A percentile compares a stretch with the other conserved stretches of the same genome.
Conservation (phyloP, 495 filamentous ascomycete species). For the Delitschia confertaspora region DNA sequence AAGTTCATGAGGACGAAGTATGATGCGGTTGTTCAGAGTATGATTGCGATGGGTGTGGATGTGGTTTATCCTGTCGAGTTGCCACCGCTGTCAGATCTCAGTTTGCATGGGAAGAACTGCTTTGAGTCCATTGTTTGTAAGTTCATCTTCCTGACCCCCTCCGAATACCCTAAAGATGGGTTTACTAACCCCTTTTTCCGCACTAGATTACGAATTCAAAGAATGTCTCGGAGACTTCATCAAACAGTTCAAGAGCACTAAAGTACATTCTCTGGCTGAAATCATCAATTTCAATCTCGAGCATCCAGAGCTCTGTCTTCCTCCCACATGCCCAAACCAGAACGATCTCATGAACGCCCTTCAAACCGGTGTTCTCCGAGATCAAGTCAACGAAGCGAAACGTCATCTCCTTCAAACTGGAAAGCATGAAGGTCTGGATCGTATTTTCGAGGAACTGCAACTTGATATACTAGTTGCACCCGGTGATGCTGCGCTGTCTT, state of each 20-base stretch:
- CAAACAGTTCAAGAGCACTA: constrained; percentile 23
- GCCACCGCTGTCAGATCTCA: constrained; percentile 15
- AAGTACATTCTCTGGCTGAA: constrained; percentile 26
- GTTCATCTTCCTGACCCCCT: background rate
- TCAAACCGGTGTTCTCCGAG: constrained; percentile 7
- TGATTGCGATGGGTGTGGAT: constrained; percentile 27
- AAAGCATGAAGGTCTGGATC: constrained; percentile 24
- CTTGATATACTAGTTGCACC: constrained; percentile 26
- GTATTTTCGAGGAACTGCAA: constrained; percentile 19
- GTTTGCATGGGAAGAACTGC: constrained; percentile 20
- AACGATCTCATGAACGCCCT: constrained; percentile 26
- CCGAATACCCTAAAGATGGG: background rate
- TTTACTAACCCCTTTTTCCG: background rate
- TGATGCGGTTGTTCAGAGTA: constrained; percentile 18
- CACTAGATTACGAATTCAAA: constrained; percentile 22
- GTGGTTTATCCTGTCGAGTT: constrained; percentile 26
- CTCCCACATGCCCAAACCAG: constrained; percentile 20
- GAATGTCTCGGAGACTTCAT: constrained; percentile 23
- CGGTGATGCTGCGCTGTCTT: constrained; percentile 26
- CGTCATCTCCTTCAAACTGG: constrained; percentile 17
- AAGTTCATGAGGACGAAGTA: constrained; percentile 28
- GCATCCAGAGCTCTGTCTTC: constrained; percentile 21
- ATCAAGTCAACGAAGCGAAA: constrained; percentile 10
- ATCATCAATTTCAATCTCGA: constrained; percentile 29
- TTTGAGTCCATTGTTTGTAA: constrained; percentile 28